Percentiles rank a stretch among this genome's conserved stretches.
Evolutionary conservation across 306 rosid species (phyloP).

Genomic region (Cicer bijugum): DNA sequence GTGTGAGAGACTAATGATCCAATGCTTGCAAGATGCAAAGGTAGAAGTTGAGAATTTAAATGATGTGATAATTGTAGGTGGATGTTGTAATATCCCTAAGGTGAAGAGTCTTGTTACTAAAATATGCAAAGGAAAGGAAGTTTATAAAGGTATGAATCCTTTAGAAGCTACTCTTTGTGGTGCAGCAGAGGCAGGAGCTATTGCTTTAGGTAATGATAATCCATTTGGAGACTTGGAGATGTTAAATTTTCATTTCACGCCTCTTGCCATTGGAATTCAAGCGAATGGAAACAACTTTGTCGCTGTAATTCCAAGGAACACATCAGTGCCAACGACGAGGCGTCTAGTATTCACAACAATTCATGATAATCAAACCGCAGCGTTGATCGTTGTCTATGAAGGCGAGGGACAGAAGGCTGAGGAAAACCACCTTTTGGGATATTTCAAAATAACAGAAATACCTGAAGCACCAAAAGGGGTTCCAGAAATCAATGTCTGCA

Average conservation of each 20-base stretch:
- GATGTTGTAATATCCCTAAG: constrained; percentile 77
- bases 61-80: constrained; percentile 79
- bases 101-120: constrained; percentile 57
- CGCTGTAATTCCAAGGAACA: constrained; percentile 69
- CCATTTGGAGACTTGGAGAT: constrained; percentile 80
- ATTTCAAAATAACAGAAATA: constrained; percentile 76
- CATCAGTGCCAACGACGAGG: constrained; percentile 72
- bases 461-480: constrained; percentile 71
- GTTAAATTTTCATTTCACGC: constrained; percentile 76
- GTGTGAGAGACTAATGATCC: constrained; percentile 66
- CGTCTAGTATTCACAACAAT: constrained; percentile 68
- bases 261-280: constrained; percentile 76
- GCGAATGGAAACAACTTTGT: constrained; percentile 67
- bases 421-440: constrained; percentile 81
- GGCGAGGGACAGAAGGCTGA: constrained; percentile 66
- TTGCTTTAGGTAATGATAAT: constrained; percentile 71
- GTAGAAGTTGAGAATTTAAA: constrained; percentile 58
- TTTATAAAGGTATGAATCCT: constrained; percentile 70
- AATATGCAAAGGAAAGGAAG: constrained; percentile 53
- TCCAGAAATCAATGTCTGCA: constrained; percentile 70
- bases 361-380: constrained; percentile 77
- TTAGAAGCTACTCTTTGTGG: constrained; percentile 82
- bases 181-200: constrained; percentile 88
- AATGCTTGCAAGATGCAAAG: constrained; percentile 75
- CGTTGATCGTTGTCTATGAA: constrained; percentile 74